Evolutionary conservation across 2,329 filamentous ascomycete genomes (phyloP).

Genomic region (Amesomyces nigricolor): DNA sequence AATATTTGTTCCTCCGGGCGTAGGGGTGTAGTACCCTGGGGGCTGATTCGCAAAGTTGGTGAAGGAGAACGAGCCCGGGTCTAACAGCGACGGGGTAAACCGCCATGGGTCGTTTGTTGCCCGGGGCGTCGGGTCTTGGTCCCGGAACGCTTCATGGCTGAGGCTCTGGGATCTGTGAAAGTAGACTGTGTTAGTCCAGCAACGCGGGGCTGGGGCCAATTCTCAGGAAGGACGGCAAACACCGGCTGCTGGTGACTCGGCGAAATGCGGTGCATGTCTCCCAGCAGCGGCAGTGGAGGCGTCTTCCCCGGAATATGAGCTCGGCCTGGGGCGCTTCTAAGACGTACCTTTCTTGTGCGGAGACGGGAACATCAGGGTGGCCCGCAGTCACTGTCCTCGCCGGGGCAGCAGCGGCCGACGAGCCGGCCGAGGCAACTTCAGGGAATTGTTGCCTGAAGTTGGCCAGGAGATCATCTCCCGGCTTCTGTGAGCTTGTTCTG

Average conservation of each 20-base stretch:
- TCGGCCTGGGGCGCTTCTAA: not conserved
- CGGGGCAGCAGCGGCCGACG: conserved; percentile 40
- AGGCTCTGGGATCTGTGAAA: conserved; percentile 41
- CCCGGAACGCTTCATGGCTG: conserved; percentile 46
- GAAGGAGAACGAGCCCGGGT: conserved; percentile 79
- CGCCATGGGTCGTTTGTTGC: conserved; percentile 76
- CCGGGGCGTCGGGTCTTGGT: conserved; percentile 77
- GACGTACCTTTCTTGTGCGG: conserved; percentile 33
- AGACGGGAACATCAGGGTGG: conserved; percentile 27
- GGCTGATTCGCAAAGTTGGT: conserved; percentile 72
- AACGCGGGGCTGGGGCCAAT: not conserved
- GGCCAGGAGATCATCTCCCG: conserved; percentile 75
- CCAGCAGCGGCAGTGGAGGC: not conserved
- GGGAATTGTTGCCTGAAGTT: conserved; percentile 81
- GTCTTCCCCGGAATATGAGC: not conserved
- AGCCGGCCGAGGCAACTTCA: conserved; percentile 55
- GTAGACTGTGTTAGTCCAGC: conserved; percentile 7
- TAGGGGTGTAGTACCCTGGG: conserved; percentile 82
- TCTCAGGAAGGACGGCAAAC: not conserved
- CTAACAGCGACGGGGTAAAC: conserved; percentile 83
- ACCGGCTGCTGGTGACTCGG: no score
- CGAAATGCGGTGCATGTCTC: no score
- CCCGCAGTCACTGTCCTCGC: conserved; percentile 34
- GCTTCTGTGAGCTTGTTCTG: conserved; percentile 77
- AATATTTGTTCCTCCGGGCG: conserved; percentile 72